Evolutionary conservation across 768 basidiomycete species (phyloP).

Genomic region (Chalciporus piperatus): DNA sequence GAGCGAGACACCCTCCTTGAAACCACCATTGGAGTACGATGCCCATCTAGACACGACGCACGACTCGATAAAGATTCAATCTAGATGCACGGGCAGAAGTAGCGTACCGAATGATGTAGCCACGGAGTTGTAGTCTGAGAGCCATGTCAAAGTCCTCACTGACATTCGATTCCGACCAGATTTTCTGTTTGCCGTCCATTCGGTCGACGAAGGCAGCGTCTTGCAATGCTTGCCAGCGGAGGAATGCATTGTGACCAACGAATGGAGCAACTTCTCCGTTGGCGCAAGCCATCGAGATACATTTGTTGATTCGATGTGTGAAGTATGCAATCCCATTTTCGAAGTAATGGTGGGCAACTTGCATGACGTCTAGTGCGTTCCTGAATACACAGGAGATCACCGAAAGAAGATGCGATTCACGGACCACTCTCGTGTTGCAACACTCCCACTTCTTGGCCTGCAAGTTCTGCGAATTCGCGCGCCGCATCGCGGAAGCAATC

Average conservation of each 20-base stretch:
- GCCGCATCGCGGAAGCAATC: constrained; percentile 92
- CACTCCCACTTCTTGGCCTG: constrained; percentile 62
- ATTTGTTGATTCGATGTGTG: constrained; percentile 82
- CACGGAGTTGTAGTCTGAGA: constrained; percentile 53
- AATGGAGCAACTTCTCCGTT: constrained; percentile 79
- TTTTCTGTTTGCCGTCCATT: constrained; percentile 56
- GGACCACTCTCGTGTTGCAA: constrained; percentile 85
- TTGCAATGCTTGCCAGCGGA: constrained; percentile 87
- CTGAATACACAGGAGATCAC: constrained; percentile 4
- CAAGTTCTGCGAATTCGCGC: constrained; percentile 76
- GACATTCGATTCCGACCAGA: constrained; percentile 67
- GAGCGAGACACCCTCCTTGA: constrained; percentile 89
- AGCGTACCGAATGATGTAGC: constrained; percentile 63
- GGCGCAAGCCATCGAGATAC: constrained; percentile 75
- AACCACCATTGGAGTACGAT: constrained; percentile 79
- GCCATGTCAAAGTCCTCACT: constrained; percentile 74
- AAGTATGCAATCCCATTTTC: constrained; percentile 90
- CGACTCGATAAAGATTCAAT: not conserved
- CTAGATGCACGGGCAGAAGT: not conserved
- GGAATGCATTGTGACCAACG: constrained; percentile 86
- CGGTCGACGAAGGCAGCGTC: constrained; percentile 74
- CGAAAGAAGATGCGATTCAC: constrained; percentile 32
- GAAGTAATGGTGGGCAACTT: constrained; percentile 86
- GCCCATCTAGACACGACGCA: constrained; percentile 50
- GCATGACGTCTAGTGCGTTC: constrained; percentile 69